Percentiles rank a stretch among this genome's conserved stretches.
These are phyloP conservation scores for Pseudogymnoascus sp. DNA, from an alignment of 2,329 filamentous ascomycete genomes.

Conservation along the genomic window DNA sequence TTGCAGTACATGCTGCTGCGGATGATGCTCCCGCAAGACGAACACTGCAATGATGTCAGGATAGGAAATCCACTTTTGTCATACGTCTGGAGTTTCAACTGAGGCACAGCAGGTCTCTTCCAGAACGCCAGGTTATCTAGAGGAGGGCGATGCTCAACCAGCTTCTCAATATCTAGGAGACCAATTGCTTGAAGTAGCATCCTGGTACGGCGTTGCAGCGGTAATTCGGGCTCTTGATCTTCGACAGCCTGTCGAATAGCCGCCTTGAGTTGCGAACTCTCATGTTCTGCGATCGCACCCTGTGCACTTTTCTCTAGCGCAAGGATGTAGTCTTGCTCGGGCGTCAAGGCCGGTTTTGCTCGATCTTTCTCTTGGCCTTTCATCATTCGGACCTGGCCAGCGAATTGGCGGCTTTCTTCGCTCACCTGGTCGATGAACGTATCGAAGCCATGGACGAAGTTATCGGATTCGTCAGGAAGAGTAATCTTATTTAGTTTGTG, in stretches of 20 bases:
- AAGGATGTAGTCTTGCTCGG: constrained; percentile 11
- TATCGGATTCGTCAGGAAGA: constrained; percentile 24
- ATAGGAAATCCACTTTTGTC: background rate
- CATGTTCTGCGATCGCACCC: background rate
- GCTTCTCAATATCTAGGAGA: constrained; percentile 34
- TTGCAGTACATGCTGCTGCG: constrained; percentile 24
- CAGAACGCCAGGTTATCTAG: constrained; percentile 19
- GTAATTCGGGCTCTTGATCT: background rate
- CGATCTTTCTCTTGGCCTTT: background rate
- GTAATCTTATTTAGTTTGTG: constrained; percentile 15
- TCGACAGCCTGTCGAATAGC: constrained; percentile 17
- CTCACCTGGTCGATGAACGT: constrained; percentile 34
- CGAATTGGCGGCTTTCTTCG: constrained; percentile 26
- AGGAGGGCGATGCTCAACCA: constrained; percentile 30
- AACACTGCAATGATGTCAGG: background rate
- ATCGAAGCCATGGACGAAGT: constrained; percentile 32
- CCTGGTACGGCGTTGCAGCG: constrained; percentile 21
- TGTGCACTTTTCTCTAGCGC: constrained; percentile 17
- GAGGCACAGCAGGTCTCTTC: constrained; percentile 23
- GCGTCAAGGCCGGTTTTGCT: background rate
- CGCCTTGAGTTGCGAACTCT: constrained; percentile 19
- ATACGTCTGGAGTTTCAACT: constrained; percentile 12
- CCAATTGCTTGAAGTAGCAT: constrained; percentile 29
- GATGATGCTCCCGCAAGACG: constrained; percentile 20
- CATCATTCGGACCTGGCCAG: background rate